Conservation (phyloP, 192 early-diverging fungal species). For the Podochytrium sp. region DNA sequence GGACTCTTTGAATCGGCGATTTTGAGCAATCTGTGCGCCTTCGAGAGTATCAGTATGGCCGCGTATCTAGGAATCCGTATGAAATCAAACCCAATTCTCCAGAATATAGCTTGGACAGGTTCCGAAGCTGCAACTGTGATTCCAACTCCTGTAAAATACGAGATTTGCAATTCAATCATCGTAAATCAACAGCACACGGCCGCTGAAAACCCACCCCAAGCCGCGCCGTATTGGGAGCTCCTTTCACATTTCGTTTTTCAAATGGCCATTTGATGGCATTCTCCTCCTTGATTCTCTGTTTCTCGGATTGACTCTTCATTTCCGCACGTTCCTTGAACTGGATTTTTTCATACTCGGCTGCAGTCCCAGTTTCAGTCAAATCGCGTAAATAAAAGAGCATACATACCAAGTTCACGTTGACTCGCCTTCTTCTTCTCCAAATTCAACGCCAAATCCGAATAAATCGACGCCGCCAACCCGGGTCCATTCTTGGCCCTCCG, state of each 20-base stretch:
- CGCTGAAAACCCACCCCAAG: background rate
- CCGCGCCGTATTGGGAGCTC: background rate
- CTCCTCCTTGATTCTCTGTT: background rate
- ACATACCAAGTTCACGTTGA: constrained; percentile 13
- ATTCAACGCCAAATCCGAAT: constrained; percentile 12
- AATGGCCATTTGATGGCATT: background rate
- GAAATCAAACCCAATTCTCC: constrained; percentile 15
- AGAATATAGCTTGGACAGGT: constrained; percentile 1
- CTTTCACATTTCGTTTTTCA: constrained; percentile 1
- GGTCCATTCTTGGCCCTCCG: constrained; percentile 9
- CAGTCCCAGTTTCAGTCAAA: background rate
- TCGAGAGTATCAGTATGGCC: background rate
- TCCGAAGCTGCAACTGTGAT: background rate
- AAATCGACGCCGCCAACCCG: constrained; percentile 23
- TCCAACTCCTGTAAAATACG: background rate
- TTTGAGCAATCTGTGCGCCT: constrained; percentile 25
- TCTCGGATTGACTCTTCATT: background rate
- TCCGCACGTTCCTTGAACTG: constrained; percentile 26
- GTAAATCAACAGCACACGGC: background rate
- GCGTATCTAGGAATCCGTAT: no score
- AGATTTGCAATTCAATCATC: background rate
- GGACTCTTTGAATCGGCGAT: background rate
- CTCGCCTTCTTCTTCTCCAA: constrained; percentile 29
- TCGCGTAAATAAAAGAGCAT: background rate
- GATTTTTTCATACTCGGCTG: constrained; percentile 17